Base-by-base conservation (phyloP, 2,329 filamentous ascomycete species). In the Plenodomus biglobosus region DNA sequence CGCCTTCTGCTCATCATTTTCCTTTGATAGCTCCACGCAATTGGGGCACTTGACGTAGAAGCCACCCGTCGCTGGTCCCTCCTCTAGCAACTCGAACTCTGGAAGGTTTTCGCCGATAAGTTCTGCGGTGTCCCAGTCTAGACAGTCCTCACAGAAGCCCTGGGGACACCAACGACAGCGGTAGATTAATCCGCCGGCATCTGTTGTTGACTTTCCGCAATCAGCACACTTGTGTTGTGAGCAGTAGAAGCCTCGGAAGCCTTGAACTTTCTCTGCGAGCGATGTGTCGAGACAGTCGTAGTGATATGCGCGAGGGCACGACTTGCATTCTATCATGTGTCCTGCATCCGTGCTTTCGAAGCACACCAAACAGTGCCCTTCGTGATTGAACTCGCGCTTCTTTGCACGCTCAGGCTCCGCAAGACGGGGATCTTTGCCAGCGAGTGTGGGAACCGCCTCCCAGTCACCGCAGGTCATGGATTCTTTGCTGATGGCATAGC, bases 61-160 rank as follows among this genome's bases (percentile, higher is more conserved):
- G 0, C 77, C 78, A 21, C 78, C 74, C 0, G 59, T 49, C 2
- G 70, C 66, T 2, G 71, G 64, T 0, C 61, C 63, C 46, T 78
- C 80, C 1, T 72, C 74, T 1, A 82, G 66, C n/a, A 78, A 53
- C 46, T 82, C 75, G 43, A 78, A 80, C 56, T 83, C 80, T 1
- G 75, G 72, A 0, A 83, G 64, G 13, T 74, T 76, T 19, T 80
- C 75, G 8, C 78, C 81, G 11, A 84, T 60, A 0, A 84, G 74
- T 3, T 71, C 69, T 0, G 76, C 74, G 2, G 71, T 69, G 3
- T 78, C 73, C 68, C 78, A 83, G 40, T 83, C 75, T 0, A 85
- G 61, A 56, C 82, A 85, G 38, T 83, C 78, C 46, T 85, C 82
- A 56, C 82, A 85, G 56, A 75, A 84, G 0, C 77, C 80, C 2